These are phyloP conservation scores for Haplosporangium sp. DNA, from an alignment of 371 early-diverging fungal genomes.

Conservation along the genomic window DNA sequence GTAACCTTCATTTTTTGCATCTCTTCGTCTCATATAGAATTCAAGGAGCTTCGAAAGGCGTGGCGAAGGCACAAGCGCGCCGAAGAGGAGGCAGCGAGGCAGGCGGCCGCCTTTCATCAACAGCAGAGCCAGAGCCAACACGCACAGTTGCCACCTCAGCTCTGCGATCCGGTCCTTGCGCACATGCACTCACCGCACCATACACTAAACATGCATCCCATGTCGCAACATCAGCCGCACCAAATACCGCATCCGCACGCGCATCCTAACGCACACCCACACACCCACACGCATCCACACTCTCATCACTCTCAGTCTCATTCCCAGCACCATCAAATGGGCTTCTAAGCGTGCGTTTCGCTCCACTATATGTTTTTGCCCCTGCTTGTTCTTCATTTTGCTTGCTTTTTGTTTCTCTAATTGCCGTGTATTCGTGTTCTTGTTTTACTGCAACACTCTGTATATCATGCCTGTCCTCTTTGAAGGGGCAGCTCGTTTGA, in stretches of 20 bases:
- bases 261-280: slow-evolving; percentile 41
- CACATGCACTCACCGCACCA: slow-evolving; percentile 38
- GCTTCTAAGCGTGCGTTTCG: slow-evolving; percentile 28
- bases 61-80: slow-evolving; percentile 58
- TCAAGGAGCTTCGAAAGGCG: slow-evolving; percentile 70
- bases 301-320: slow-evolving; percentile 10
- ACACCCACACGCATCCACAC: not conserved
- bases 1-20: not conserved
- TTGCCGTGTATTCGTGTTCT: slow-evolving; percentile 1
- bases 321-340: slow-evolving; percentile 31
- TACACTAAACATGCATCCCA: slow-evolving; percentile 29
- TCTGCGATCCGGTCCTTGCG: slow-evolving; percentile 32
- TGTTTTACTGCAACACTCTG: not conserved
- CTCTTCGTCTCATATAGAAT: slow-evolving; percentile 55
- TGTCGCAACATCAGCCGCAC: slow-evolving; percentile 48
- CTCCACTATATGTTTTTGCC: not conserved
- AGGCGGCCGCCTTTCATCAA: slow-evolving; percentile 53
- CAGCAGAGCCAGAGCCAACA: slow-evolving; percentile 38
- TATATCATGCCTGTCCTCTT: not conserved
- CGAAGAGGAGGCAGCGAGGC: slow-evolving; percentile 55
- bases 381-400: slow-evolving; percentile 1
- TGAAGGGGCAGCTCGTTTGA: not conserved
- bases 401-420: slow-evolving; percentile 5
- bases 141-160: slow-evolving; percentile 20
- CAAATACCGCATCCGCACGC: slow-evolving; percentile 47